Base-by-base conservation (phyloP, 2,329 filamentous ascomycete genomes). In the Colletotrichum camelliae region DNA sequence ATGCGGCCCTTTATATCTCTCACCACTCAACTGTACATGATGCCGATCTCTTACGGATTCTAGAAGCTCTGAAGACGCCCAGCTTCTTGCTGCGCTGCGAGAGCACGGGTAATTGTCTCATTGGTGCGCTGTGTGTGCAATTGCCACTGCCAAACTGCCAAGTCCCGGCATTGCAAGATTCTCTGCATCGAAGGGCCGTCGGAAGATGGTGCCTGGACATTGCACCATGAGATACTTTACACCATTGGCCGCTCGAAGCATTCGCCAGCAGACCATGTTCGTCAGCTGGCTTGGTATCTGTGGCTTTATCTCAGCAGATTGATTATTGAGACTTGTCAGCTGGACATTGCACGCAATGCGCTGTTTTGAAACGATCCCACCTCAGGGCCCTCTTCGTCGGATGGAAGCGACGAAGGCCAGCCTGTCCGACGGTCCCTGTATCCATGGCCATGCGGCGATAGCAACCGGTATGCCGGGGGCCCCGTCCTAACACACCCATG, bases 1-100 rank as follows among this genome's bases (percentile, higher is more conserved):
- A 67, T 74, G 70, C 58, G 27, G 24, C 60, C 62, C 39, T 67
- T 73, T 67, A 73, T 75, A 73, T 67, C 69, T 65, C 57, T 73
- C 21, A 37, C 57, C 18, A 58, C 21, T 70, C 43, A 9, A 73
- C 31, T 27, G 16, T 33, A 24, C 57, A 39, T 58, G 43, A 64
- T 39, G 64, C 58, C 70, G 64, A 73, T 65, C 70, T 18, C 24
- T 69, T 58, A 29, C 21, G 18, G 24, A 12, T 58, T 52, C 18
- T 55, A 33, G 29, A 57, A 72, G 62, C 62, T 29, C 24, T 12
- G 24, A 55, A 43, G 66, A 68, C 15, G 33, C 27, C 29, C 62
- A 66, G 21, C 10, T 52, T 31, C 21, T 70, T 31, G 37, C n/a
- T 55, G 52, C n/a, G 37, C 9, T 31, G 18, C 37, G 29, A 48